Base-by-base conservation (phyloP, 495 filamentous ascomycete genomes). In the Penicillium paxilli region DNA sequence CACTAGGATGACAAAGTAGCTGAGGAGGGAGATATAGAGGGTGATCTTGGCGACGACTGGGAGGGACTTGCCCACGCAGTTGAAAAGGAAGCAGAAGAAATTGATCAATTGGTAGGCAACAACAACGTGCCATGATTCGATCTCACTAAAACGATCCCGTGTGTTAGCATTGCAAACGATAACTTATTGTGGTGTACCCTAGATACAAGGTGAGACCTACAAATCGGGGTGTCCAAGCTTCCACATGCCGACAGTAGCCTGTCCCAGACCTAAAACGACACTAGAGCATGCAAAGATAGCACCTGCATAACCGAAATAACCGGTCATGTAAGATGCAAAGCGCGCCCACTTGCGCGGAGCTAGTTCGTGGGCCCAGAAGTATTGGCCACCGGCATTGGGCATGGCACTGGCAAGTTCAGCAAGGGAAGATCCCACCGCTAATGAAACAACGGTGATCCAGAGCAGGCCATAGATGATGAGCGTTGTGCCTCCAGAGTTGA, bases 351-450 rank as follows among this genome's bases (percentile, higher is more conserved):
- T 75, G 51, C 65, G 72, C 0, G 84, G 82, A 6, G 85, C 82
- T 44, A 87, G 63, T 55, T 81, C 75, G 51, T 74, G 75, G 1
- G 81, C 77, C 84, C 83, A 87, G 65, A 78, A 87, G 60, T 86
- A 87, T 51, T 84, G 83, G 0, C 84, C 84, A 20, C 83, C 83
- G 20, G 82, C 79, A 63, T 84, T 85, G 2, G 84, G 84, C 62
- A 84, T 65, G 0, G 82, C 76, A 51, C 73, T 79, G 3, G 80
- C 80, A 47, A 87, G 52, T 59, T 87, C 84, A 21, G 76, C 73
- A 12, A 87, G 67, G 9, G 79, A 76, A 35, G 81, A 71, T 8
- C 70, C 83, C 25, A 83, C 80, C 57, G 80, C 83, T 4, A 71
- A 71, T 21, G 77, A 82, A 47, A 86, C 74, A 38, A 82, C 49